Evolutionary conservation across 352 stramenopile genomes (phyloP).

Genomic region (Phytophthora pini): DNA sequence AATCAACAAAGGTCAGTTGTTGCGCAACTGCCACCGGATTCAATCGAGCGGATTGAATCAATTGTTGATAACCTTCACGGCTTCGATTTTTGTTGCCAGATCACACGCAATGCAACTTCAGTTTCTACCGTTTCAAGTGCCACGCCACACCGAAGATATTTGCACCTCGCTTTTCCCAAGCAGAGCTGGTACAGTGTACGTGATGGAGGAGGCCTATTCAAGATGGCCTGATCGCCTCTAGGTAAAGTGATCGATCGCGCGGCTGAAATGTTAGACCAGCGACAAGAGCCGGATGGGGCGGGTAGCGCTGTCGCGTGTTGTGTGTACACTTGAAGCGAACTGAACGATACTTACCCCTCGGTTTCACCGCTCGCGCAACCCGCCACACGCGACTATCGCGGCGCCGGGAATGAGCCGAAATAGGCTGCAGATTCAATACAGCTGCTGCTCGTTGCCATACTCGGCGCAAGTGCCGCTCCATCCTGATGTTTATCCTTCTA

Average conservation of each 20-base stretch:
- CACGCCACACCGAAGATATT: not conserved
- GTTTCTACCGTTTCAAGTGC: slow-evolving; percentile 19
- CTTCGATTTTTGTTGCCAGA: slow-evolving; percentile 15
- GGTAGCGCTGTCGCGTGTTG: slow-evolving; percentile 1
- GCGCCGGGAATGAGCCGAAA: too few relatives aligned
- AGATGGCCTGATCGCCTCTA: slow-evolving; percentile 9
- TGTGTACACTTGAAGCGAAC: slow-evolving; percentile 22
- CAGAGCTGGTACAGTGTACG: not conserved
- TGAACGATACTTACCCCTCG: not conserved
- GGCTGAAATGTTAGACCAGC: slow-evolving; percentile 13
- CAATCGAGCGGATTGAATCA: too few relatives aligned
- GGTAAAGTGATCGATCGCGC: slow-evolving; percentile 17
- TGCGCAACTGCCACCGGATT: too few relatives aligned
- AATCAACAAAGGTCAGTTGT: too few relatives aligned
- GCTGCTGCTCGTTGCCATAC: slow-evolving; percentile 14
- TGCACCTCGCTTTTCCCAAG: not conserved
- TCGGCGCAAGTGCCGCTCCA: slow-evolving; percentile 1
- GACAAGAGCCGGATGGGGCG: slow-evolving; percentile 9
- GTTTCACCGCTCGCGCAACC: slow-evolving; percentile 29
- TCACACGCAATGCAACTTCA: slow-evolving; percentile 17
- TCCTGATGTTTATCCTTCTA: slow-evolving; percentile 18
- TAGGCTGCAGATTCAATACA: slow-evolving; percentile 18
- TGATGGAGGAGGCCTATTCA: too few relatives aligned
- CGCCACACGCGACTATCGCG: slow-evolving; percentile 15
- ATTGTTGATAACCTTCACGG: not conserved